These are phyloP conservation scores for Paxillus involutus DNA, from an alignment of 768 basidiomycete species.

Conservation along the genomic window DNA sequence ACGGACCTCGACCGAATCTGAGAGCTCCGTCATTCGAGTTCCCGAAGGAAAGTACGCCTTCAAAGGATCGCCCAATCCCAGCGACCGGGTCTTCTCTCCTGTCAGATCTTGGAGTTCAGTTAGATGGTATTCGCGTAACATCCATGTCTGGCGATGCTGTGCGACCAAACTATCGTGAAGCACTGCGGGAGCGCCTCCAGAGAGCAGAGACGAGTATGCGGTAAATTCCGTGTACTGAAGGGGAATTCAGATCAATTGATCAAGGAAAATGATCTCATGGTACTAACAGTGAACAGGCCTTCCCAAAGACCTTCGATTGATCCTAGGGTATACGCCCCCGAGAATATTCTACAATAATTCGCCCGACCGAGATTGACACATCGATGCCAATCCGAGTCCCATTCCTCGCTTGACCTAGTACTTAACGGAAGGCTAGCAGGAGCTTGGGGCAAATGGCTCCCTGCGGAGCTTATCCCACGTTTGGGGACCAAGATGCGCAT, in stretches of 20 bases:
- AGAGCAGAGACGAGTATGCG: conserved; percentile 76
- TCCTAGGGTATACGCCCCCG: conserved; percentile 57
- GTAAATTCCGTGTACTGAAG: conserved; percentile 80
- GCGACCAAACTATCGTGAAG: conserved; percentile 77
- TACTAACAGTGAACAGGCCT: conserved; percentile 68
- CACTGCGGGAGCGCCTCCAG: conserved; percentile 60
- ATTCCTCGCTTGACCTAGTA: conserved; percentile 45
- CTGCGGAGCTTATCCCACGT: neutral
- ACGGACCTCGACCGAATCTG: conserved; percentile 46
- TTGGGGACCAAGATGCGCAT: conserved; percentile 17
- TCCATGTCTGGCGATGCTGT: conserved; percentile 90
- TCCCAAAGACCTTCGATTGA: conserved; percentile 82
- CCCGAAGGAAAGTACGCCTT: conserved; percentile 60
- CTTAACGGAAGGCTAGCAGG: conserved; percentile 12
- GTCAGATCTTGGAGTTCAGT: conserved; percentile 28
- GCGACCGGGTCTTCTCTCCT: conserved; percentile 23
- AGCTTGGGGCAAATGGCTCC: conserved; percentile 6
- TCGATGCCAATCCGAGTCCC: conserved; percentile 72
- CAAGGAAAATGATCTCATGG: neutral
- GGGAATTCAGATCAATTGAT: neutral
- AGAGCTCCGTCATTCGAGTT: conserved; percentile 47
- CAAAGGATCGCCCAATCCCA: conserved; percentile 61
- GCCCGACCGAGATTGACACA: conserved; percentile 40
- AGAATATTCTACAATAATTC: conserved; percentile 33
- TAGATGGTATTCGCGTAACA: conserved; percentile 74